These are phyloP conservation scores for Sporisorium scitamineum DNA, from an alignment of 1,284 basidiomycete genomes.

Conservation along the genomic window DNA sequence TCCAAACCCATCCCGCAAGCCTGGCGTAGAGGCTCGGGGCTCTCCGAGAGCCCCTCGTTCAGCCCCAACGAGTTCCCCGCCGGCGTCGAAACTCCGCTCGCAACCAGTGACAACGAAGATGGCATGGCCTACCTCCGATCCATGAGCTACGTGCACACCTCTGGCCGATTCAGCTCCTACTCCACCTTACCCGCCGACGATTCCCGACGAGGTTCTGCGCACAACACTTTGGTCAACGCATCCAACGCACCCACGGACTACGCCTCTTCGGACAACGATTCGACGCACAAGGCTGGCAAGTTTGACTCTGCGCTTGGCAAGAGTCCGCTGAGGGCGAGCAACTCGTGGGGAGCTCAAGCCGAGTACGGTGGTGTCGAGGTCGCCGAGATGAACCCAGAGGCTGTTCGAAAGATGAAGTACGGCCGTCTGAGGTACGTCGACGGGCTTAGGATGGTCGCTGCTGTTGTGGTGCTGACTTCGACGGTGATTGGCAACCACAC, in stretches of 20 bases:
- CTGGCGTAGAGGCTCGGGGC: conserved; percentile 26
- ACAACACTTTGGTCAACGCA: conserved; percentile 35
- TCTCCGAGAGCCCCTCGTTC: conserved; percentile 20
- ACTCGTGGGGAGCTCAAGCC: conserved; percentile 31
- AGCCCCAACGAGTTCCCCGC: conserved; percentile 15
- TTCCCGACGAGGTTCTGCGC: conserved; percentile 21
- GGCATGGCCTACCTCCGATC: conserved; percentile 48
- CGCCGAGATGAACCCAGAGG: neutral
- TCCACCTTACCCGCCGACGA: conserved; percentile 13
- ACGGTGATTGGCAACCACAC: conserved; percentile 28
- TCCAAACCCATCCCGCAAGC: conserved; percentile 34
- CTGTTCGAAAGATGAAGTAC: conserved; percentile 46
- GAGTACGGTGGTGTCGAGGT: conserved; percentile 16
- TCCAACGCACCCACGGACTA: conserved; percentile 34
- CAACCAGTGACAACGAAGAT: conserved; percentile 30
- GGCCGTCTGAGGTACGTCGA: conserved; percentile 46
- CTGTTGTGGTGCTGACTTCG: conserved; percentile 36
- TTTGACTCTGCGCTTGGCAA: conserved; percentile 13
- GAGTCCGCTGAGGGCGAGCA: conserved; percentile 33
- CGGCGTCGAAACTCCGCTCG: conserved; percentile 35
- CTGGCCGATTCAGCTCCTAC: conserved; percentile 38
- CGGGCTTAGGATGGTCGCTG: conserved; percentile 41
- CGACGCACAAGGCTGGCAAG: conserved; percentile 28
- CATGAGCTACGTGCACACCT: conserved; percentile 46
- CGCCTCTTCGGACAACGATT: conserved; percentile 25